Conservation (phyloP, 768 basidiomycete genomes). For the Polyporus arcularius region DNA sequence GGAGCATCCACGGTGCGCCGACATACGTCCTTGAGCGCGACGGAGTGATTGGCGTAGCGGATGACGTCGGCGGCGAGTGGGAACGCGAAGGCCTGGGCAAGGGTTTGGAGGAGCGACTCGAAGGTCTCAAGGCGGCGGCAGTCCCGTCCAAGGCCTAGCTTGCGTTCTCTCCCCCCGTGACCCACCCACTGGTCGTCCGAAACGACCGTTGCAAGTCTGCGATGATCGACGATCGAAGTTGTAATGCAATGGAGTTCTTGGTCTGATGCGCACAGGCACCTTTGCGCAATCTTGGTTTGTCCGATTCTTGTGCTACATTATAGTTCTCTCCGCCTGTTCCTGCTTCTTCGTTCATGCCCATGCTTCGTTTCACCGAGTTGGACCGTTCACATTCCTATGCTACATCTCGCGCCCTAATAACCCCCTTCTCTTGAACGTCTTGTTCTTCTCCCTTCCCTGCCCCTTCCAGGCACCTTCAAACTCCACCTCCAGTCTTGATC, state of each 20-base stretch:
- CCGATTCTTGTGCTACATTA: not conserved
- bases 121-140: constrained; percentile 46
- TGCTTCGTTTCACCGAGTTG: constrained; percentile 6
- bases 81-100: constrained; percentile 80
- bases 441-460: constrained; percentile 1
- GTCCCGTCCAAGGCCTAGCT: constrained; percentile 17
- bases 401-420: constrained; percentile 6
- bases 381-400: constrained; percentile 7
- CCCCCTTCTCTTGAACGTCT: constrained; percentile 2
- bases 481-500: not conserved
- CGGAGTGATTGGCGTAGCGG: constrained; percentile 38
- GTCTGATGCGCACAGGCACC: constrained; percentile 13
- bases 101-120: constrained; percentile 82
- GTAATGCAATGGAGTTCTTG: constrained; percentile 1
- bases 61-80: constrained; percentile 84
- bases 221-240: not conserved
- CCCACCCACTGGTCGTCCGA: not conserved
- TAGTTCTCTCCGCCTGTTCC: not conserved
- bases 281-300: not conserved
- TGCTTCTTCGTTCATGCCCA: not conserved
- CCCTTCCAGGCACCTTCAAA: not conserved
- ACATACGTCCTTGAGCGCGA: constrained; percentile 26
- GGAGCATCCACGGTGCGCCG: constrained; percentile 26
- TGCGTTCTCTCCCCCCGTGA: no score
- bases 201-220: not conserved